phyloP scores from a whole-genome alignment of 2,329 filamentous ascomycete species.

The Aspergillus vadensis region DNA sequence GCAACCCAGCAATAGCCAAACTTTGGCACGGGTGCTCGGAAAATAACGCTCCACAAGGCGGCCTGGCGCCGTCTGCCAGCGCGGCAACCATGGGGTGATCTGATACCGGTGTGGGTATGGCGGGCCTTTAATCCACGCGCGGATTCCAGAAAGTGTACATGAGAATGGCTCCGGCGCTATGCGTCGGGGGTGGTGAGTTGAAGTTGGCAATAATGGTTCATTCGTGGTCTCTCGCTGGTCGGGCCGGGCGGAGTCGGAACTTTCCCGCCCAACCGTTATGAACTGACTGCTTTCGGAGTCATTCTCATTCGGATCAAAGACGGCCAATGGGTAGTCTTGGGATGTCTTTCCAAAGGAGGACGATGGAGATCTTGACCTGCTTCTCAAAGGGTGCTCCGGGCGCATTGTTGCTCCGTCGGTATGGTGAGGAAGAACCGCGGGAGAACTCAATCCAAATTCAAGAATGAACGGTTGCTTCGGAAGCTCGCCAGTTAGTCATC shows the following conservation, averaged over 20 bases:
- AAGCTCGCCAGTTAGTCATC: constrained; percentile 17
- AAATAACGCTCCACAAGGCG: constrained; percentile 35
- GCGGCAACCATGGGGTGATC: constrained; percentile 37
- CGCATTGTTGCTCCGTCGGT: constrained; percentile 14
- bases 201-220: constrained; percentile 27
- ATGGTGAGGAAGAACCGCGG: background rate
- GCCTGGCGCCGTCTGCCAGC: constrained; percentile 37
- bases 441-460: background rate
- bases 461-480: background rate
- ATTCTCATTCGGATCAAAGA: constrained; percentile 12
- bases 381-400: constrained; percentile 2
- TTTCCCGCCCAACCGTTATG: constrained; percentile 18
- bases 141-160: constrained; percentile 27
- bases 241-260: constrained; percentile 22
- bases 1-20: constrained; percentile 28
- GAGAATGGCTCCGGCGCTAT: constrained; percentile 20
- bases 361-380: constrained; percentile 13
- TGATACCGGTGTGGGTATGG: constrained; percentile 35
- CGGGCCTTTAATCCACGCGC: constrained; percentile 35
- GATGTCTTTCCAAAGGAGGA: constrained; percentile 18
- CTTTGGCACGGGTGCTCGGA: constrained; percentile 27
- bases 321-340: constrained; percentile 12
- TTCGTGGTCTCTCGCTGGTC: constrained; percentile 17
- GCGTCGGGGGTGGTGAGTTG: constrained; percentile 8
- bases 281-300: constrained; percentile 16